Percentiles rank a stretch among this genome's conserved stretches.
phyloP scores from a whole-genome alignment of 768 basidiomycete species.

The Pulveroboletus sp. region DNA sequence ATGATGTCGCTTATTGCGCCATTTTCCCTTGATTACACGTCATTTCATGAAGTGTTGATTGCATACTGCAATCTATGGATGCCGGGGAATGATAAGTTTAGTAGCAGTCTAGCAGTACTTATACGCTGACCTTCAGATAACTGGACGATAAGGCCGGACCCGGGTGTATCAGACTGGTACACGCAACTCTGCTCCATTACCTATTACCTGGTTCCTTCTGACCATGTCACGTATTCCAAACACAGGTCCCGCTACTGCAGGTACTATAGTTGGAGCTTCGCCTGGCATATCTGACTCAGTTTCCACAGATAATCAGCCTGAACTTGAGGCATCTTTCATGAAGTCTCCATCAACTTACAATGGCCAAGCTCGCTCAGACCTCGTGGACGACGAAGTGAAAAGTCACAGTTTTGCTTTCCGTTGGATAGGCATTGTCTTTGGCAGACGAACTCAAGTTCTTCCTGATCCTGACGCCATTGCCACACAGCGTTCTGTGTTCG shows the following conservation, averaged over 20 bases:
- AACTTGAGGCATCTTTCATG: neutral
- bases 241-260: neutral
- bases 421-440: constrained; percentile 6
- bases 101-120: neutral
- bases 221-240: neutral
- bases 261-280: neutral
- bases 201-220: too few relatives aligned
- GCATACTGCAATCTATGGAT: too few relatives aligned
- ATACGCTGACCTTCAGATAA: neutral
- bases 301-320: neutral
- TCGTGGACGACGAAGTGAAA: constrained; percentile 9
- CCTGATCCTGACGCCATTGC: constrained; percentile 38
- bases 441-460: neutral
- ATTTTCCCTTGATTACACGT: neutral
- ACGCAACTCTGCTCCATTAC: neutral
- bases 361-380: neutral
- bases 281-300: neutral
- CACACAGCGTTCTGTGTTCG: constrained; percentile 51
- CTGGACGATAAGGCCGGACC: neutral
- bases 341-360: neutral
- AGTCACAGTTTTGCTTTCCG: constrained; percentile 1
- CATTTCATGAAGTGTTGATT: neutral
- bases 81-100: neutral
- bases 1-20: neutral
- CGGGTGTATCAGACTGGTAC: neutral